These are phyloP conservation scores for Podila horticola DNA, from an alignment of 192 early-diverging fungal genomes.

Conservation along the genomic window DNA sequence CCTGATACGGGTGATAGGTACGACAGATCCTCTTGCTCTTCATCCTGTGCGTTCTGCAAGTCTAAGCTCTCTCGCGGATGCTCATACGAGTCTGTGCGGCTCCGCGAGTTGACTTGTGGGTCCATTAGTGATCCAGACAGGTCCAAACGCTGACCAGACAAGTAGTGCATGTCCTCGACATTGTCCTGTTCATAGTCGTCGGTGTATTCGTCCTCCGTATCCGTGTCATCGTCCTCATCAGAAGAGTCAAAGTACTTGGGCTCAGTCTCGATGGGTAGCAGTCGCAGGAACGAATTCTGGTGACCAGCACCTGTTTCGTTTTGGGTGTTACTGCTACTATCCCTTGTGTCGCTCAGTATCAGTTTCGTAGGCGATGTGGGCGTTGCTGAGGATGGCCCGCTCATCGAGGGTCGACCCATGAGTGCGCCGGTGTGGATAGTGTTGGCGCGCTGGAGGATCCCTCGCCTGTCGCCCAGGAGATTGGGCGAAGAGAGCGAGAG, in stretches of 20 bases:
- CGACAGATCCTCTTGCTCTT: conserved; percentile 30
- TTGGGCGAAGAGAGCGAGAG: conserved; percentile 28
- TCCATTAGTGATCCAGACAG: conserved; percentile 6
- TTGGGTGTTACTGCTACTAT: background rate
- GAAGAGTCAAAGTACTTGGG: conserved; percentile 19
- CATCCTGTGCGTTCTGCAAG: conserved; percentile 18
- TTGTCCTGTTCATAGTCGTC: conserved; percentile 6
- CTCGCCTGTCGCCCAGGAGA: conserved; percentile 3
- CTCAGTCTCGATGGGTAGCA: conserved; percentile 33
- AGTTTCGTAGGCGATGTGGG: background rate
- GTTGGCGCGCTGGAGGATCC: background rate
- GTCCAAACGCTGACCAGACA: background rate
- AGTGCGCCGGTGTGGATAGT: conserved; percentile 10
- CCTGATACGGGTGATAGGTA: conserved; percentile 28
- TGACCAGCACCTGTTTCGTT: background rate
- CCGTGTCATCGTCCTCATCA: background rate
- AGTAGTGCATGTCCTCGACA: background rate
- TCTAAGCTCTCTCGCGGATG: conserved; percentile 7
- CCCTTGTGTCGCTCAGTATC: background rate
- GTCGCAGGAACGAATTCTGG: conserved; percentile 17
- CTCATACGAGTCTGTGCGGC: conserved; percentile 4
- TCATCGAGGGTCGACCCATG: background rate
- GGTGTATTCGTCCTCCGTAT: background rate
- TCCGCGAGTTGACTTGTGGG: conserved; percentile 5
- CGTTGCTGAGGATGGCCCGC: background rate